These are phyloP conservation scores for Halocafeteria seosinensis DNA, from an alignment of 108 stramenopile genomes.

Conservation along the genomic window DNA sequence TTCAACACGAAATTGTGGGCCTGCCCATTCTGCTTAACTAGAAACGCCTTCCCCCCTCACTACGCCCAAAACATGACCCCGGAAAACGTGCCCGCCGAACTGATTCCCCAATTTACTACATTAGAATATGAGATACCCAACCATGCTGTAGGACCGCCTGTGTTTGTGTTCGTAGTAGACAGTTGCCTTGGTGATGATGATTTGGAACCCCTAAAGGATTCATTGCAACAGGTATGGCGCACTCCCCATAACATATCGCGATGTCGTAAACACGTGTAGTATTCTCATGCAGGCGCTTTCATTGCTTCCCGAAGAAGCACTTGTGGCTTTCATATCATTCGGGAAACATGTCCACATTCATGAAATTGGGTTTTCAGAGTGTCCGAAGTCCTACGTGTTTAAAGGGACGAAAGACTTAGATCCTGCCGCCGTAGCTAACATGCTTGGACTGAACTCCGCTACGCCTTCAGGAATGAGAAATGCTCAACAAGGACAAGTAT, in stretches of 20 bases:
- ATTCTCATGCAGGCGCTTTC: slow-evolving; percentile 85
- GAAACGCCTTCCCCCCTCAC: slow-evolving; percentile 97
- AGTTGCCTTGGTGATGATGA: slow-evolving; percentile 78
- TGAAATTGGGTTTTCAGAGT: slow-evolving; percentile 75
- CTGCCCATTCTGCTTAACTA: slow-evolving; percentile 86
- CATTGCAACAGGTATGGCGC: too few relatives aligned
- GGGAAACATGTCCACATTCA: slow-evolving; percentile 93
- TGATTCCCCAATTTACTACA: slow-evolving; percentile 92
- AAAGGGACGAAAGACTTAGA: slow-evolving; percentile 69
- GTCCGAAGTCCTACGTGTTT: slow-evolving; percentile 75
- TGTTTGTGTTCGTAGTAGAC: slow-evolving; percentile 89
- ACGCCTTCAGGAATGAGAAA: neutral
- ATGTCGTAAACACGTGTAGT: too few relatives aligned
- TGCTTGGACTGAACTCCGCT: neutral
- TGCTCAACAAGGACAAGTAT: neutral
- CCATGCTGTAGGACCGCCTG: slow-evolving; percentile 64
- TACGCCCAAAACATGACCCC: slow-evolving; percentile 96
- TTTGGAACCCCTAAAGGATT: slow-evolving; percentile 74
- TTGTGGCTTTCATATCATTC: slow-evolving; percentile 88
- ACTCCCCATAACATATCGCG: too few relatives aligned
- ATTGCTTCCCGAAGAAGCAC: slow-evolving; percentile 72
- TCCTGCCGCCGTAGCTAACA: slow-evolving; percentile 1
- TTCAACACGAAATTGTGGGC: slow-evolving; percentile 88
- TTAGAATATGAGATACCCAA: slow-evolving; percentile 87
- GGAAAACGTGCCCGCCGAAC: slow-evolving; percentile 86